Conservation (phyloP, 2,329 filamentous ascomycete species). For the Paecilomyces dactylethromorphus region DNA sequence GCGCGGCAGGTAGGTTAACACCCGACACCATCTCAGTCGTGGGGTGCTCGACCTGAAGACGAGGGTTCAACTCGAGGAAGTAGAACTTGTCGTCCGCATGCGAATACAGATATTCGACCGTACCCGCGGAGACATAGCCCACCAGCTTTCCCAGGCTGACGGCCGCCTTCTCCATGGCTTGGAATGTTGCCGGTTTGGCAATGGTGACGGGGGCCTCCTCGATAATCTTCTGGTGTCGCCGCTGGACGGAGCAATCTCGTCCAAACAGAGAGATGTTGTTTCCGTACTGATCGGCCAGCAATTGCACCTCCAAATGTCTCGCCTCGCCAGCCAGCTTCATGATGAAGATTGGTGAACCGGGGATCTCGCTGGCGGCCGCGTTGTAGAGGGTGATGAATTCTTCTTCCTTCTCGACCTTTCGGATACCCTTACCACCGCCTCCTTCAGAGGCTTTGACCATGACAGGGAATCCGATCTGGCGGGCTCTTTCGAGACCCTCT, state of each 20-base stretch:
- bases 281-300: slow-evolving; percentile 96
- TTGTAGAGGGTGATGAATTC: slow-evolving; percentile 85
- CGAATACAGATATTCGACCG: slow-evolving; percentile 98
- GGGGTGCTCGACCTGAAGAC: slow-evolving; percentile 98
- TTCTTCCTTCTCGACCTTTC: slow-evolving; percentile 81
- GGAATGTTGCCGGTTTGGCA: slow-evolving; percentile 81
- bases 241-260: slow-evolving; percentile 96
- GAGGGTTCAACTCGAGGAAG: slow-evolving; percentile 96
- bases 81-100: slow-evolving; percentile 98
- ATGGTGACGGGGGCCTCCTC: slow-evolving; percentile 98
- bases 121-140: slow-evolving; percentile 97
- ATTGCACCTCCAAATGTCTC: slow-evolving; percentile 92
- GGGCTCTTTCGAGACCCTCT: slow-evolving; percentile 81
- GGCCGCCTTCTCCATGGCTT: slow-evolving; percentile 92
- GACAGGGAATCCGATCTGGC: slow-evolving; percentile 92
- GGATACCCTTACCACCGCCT: slow-evolving; percentile 98
- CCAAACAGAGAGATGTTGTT: slow-evolving; percentile 99
- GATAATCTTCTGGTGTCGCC: slow-evolving; percentile 98
- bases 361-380: slow-evolving; percentile 93
- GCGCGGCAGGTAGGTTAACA: slow-evolving; percentile 92
- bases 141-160: slow-evolving; percentile 90
- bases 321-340: slow-evolving; percentile 99
- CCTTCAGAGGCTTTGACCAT: slow-evolving; percentile 99
- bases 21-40: slow-evolving; percentile 99
- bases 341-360: slow-evolving; percentile 98